A percentile compares a stretch with the other conserved stretches of the same genome.
Conservation (phyloP, 1,284 basidiomycete genomes). For the Spongispora temasekensis region DNA sequence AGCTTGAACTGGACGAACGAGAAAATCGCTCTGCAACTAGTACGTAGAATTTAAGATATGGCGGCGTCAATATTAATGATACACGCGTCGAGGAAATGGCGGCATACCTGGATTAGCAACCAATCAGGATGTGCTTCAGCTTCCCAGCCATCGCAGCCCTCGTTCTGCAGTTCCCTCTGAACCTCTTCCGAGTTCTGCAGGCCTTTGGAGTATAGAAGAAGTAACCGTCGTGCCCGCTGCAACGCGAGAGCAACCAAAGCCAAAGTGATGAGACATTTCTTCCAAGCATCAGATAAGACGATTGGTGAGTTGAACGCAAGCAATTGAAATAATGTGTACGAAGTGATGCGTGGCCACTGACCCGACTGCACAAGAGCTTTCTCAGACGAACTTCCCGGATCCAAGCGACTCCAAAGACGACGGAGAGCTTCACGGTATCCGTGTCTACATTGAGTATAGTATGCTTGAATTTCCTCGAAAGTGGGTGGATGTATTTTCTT, state of each 20-base stretch:
- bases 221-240: conserved; percentile 34
- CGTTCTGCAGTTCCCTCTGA: conserved; percentile 38
- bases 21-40: conserved; percentile 48
- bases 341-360: conserved; percentile 25
- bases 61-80: not conserved
- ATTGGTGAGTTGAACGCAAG: not conserved
- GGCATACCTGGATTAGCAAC: conserved; percentile 48
- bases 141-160: conserved; percentile 10
- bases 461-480: conserved; percentile 6
- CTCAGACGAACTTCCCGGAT: conserved; percentile 17
- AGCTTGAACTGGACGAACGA: conserved; percentile 43
- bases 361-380: conserved; percentile 18
- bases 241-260: conserved; percentile 17
- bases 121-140: conserved; percentile 39
- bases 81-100: not conserved
- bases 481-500: not conserved
- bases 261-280: not conserved
- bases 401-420: conserved; percentile 12
- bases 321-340: not conserved
- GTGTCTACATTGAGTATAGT: conserved; percentile 9
- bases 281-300: not conserved
- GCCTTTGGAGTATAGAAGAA: conserved; percentile 7
- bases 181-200: conserved; percentile 35
- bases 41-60: not conserved
- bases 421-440: conserved; percentile 2